Evolutionary conservation across 176 grass and related monocot species (phyloP).

Genomic region (Elymus sibiricus): DNA sequence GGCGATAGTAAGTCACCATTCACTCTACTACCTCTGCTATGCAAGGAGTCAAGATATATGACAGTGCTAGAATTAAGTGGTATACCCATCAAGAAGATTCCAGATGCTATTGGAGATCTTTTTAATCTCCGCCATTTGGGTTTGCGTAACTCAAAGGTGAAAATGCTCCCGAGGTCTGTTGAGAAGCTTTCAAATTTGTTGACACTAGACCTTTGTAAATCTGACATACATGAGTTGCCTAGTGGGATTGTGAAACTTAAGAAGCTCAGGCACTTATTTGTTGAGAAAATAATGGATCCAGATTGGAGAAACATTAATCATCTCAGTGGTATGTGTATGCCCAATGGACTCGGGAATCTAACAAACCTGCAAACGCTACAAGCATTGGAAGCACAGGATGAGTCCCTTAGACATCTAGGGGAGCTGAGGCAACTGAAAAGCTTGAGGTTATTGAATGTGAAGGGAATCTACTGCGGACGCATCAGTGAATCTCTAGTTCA

Average conservation of each 20-base stretch:
- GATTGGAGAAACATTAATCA: too few relatives aligned
- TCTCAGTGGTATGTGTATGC: neutral
- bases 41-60: too few relatives aligned
- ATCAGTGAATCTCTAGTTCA: constrained; percentile 12
- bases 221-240: constrained; percentile 1
- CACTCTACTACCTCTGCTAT: neutral
- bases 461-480: too few relatives aligned
- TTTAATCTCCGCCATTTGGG: neutral
- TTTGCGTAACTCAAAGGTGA: constrained; percentile 26
- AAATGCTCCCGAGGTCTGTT: constrained; percentile 10
- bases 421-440: too few relatives aligned
- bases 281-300: neutral
- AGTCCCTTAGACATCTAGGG: too few relatives aligned
- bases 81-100: too few relatives aligned
- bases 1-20: neutral
- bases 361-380: too few relatives aligned
- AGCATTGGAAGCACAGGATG: too few relatives aligned
- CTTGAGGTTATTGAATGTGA: too few relatives aligned
- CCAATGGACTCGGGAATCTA: neutral
- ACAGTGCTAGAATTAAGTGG: too few relatives aligned
- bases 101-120: too few relatives aligned
- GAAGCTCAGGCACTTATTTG: constrained; percentile 28
- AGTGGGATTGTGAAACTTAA: neutral
- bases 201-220: neutral
- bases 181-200: neutral